Percentiles rank a stretch among this genome's conserved stretches.
These are phyloP conservation scores for Coffea eugenioides DNA, from an alignment of 257 asterid genomes.

Conservation along the genomic window DNA sequence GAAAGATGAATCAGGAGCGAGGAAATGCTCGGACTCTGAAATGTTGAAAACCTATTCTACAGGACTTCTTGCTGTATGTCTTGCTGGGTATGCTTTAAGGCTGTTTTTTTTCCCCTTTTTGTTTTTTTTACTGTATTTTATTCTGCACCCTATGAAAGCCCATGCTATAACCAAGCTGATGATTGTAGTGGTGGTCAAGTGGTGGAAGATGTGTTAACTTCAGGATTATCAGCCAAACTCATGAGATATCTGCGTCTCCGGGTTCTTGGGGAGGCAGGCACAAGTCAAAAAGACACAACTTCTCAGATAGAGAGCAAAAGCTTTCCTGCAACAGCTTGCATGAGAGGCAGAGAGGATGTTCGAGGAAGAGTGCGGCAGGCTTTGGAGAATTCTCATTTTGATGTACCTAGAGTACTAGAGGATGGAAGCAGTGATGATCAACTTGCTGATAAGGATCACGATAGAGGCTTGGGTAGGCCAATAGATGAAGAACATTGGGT, in stretches of 20 bases:
- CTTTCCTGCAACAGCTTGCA: constrained; percentile 33
- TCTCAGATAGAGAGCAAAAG: constrained; percentile 50
- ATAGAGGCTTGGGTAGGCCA: constrained; percentile 42
- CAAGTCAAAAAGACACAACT: constrained; percentile 60
- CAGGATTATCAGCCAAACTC: constrained; percentile 89
- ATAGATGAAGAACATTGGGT: constrained; percentile 53
- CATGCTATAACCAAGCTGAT: constrained; percentile 14
- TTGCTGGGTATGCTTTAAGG: constrained; percentile 53
- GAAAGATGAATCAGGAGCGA: constrained; percentile 65
- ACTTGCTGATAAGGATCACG: constrained; percentile 45
- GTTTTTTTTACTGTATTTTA: background rate
- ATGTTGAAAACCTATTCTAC: constrained; percentile 79
- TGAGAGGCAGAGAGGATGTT: constrained; percentile 69
- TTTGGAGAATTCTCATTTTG: constrained; percentile 57
- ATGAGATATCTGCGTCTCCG: constrained; percentile 82
- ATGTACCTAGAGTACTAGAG: constrained; percentile 42
- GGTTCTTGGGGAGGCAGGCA: constrained; percentile 65
- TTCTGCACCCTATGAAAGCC: background rate
- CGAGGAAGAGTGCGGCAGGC: constrained; percentile 58
- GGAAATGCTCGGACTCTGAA: constrained; percentile 67
- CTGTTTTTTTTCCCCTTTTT: constrained; percentile 1
- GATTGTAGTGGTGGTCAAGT: constrained; percentile 75
- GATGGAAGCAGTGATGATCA: constrained; percentile 39
- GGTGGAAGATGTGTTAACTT: constrained; percentile 90
- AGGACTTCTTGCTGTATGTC: constrained; percentile 91